A percentile compares a stretch with the other conserved stretches of the same genome.
Conservation (phyloP, 2,329 filamentous ascomycete genomes). For the Lachnellula hyalina region DNA sequence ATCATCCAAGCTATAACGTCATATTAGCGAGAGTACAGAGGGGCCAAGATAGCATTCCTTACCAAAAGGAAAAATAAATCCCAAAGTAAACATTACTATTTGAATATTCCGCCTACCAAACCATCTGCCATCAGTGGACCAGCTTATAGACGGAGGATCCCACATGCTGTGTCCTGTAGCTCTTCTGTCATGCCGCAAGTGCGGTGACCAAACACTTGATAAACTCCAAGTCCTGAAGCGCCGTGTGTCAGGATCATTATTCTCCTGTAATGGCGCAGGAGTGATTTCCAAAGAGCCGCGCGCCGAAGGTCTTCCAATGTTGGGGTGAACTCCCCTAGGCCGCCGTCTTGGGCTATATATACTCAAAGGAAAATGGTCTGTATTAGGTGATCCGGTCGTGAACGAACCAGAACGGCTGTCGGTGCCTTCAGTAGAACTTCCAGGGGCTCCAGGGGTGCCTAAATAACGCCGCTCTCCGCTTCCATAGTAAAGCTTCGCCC, state of each 20-base stretch:
- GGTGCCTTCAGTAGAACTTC: slow-evolving; percentile 26
- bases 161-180: slow-evolving; percentile 57
- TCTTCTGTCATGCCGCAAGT: slow-evolving; percentile 60
- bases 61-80: slow-evolving; percentile 74
- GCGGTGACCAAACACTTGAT: slow-evolving; percentile 68
- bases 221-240: slow-evolving; percentile 45
- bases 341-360: slow-evolving; percentile 44
- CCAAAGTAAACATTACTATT: slow-evolving; percentile 66
- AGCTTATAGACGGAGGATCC: slow-evolving; percentile 67
- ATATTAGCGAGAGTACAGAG: slow-evolving; percentile 3
- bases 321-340: slow-evolving; percentile 34
- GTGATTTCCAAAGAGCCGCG: slow-evolving; percentile 41
- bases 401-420: slow-evolving; percentile 44
- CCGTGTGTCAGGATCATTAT: slow-evolving; percentile 13
- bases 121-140: slow-evolving; percentile 53
- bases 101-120: slow-evolving; percentile 68
- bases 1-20: slow-evolving; percentile 65
- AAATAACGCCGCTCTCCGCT: slow-evolving; percentile 56
- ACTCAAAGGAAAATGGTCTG: slow-evolving; percentile 42
- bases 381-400: slow-evolving; percentile 44
- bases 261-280: slow-evolving; percentile 24
- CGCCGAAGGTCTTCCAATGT: slow-evolving; percentile 26
- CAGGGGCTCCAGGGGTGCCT: slow-evolving; percentile 21
- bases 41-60: slow-evolving; percentile 31
- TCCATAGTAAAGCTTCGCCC: slow-evolving; percentile 63